Base-by-base conservation (phyloP, 1,284 basidiomycete genomes). In the Kalmanozyma brasiliensis region DNA sequence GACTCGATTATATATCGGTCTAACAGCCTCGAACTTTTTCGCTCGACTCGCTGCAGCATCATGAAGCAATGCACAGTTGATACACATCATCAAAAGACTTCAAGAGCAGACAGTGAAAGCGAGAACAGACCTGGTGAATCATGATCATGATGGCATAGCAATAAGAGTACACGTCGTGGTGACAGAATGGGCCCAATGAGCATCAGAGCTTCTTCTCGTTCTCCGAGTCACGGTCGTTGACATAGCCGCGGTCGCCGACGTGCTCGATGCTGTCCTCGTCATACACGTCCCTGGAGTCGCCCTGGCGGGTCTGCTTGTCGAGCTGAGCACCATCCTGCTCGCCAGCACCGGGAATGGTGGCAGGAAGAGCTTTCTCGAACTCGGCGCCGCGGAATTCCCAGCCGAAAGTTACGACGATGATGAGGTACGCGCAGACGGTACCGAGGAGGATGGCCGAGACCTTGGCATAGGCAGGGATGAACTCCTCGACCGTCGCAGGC, bases 371-470 rank as follows among this genome's bases (percentile, higher is more conserved):
- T 34, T 60, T 49, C 34, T 94, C 92, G 75, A 94, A 94, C 82
- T 90, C 90, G 7, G 88, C 86, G 10, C 89, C 89, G 77, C 91
- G 91, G 34, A 66, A 68, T 55, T 80, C 76, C 30, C 66, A 51
- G 10, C 77, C 79, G 38, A 78, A 65, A 35, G 52, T 47, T 30
- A 77, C 67, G n/a, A 82, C 68, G 35, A 78, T 47, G 22, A 79
- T 34, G n/a, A 81, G 57, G 52, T 82, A 84, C 4, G 58, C 83
- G 14, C 81, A 78, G 40, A 87, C 85, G 9, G 83, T 80, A 24
- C 86, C 94, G 57, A 97, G 90, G 33, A 95, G 85, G 79, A 96
- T 93, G 42, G 90, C 93, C 83, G 92, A 90, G 16, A 94, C 89
- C 8, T 85, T 89, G 3, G 91, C 94, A 79, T 94, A 96, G 80